Evolutionary conservation across 1,139 yeast genomes (phyloP), one percentile per base, ranked within the genome.

Genomic region (Kodamaea fungicola): DNA sequence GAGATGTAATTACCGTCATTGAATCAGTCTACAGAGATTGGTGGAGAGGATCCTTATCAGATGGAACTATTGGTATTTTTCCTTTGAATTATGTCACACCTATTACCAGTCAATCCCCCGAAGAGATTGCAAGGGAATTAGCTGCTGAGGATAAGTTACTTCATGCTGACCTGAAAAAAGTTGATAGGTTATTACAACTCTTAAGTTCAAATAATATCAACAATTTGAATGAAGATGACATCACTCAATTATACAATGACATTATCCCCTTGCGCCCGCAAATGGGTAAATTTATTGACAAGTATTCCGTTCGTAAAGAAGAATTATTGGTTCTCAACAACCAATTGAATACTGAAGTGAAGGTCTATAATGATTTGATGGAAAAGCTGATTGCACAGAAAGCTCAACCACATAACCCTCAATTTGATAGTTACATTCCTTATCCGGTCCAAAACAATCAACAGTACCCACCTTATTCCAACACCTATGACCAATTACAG

Each of bases 81-180:
- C 98, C 98, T 0, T 72, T 87, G 41, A 92, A 92, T 59, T 92
- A 92, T 55, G 97, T 92, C 1, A 78, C 89, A 2, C 90, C 90
- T 3, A 67, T 89, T 8, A 76, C 80, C 1, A 84, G 80, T 35
- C 83, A 84, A 31, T 71, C 86, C 0, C 72, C 77, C 1, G 74
- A 74, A 34, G 70, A 69, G 37, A 42, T 67, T 7, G 52, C 51
- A 2, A 49, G 49, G 13, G 76, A 71, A 41, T 31, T 47, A 6
- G 59, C 57, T 26, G 37, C 49, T 8, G 76, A 71, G 43, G 49
- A 51, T 22, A 44, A 48, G 8, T 43, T 71, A 22, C 49, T 69
- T 16, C 44, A 51, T 10, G 43, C 41, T 3, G 72, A 67, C 24
- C 59, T 57, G 54, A 58, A 53, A 31, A 52, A 52, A 28, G 52